phyloP scores from a whole-genome alignment of 768 basidiomycete species.

The Candolleomyces efflorescens region DNA sequence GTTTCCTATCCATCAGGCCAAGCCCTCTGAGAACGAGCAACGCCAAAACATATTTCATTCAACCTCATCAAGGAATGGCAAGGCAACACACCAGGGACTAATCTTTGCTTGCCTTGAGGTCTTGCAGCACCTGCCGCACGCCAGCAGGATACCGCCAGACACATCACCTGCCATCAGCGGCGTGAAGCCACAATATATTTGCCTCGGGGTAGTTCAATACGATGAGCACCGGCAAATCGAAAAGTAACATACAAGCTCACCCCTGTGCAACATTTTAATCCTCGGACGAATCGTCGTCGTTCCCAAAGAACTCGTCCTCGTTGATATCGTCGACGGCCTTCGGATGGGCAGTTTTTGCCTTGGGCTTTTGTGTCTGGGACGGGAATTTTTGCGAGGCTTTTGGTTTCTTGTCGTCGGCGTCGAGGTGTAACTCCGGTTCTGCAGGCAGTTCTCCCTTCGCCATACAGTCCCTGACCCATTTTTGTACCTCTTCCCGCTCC shows the following conservation, averaged over 20 bases:
- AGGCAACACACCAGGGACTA: no score
- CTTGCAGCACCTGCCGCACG: no score
- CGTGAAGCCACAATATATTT: no score
- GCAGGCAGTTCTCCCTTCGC: slow-evolving; percentile 47
- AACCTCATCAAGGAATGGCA: no score
- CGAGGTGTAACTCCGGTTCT: slow-evolving; percentile 51
- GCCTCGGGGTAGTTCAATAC: no score
- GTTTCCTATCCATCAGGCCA: neutral
- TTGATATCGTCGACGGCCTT: slow-evolving; percentile 14
- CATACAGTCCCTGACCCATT: slow-evolving; percentile 59
- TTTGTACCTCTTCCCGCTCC: slow-evolving; percentile 54
- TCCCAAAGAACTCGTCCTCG: slow-evolving; percentile 40
- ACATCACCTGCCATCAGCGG: no score
- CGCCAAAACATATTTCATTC: no score
- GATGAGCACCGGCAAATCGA: no score
- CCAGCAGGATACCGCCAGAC: no score
- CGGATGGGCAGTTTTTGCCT: neutral
- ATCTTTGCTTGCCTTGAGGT: no score
- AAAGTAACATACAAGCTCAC: no score
- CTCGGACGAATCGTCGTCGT: slow-evolving; percentile 27
- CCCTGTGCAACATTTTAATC: neutral
- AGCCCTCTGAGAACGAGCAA: no score
- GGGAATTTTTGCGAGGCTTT: slow-evolving; percentile 5
- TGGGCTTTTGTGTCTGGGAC: neutral
- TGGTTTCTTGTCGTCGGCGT: neutral